Evolutionary conservation across 805 yeast genomes (phyloP).

Genomic region (Saturnispora halmiae): DNA sequence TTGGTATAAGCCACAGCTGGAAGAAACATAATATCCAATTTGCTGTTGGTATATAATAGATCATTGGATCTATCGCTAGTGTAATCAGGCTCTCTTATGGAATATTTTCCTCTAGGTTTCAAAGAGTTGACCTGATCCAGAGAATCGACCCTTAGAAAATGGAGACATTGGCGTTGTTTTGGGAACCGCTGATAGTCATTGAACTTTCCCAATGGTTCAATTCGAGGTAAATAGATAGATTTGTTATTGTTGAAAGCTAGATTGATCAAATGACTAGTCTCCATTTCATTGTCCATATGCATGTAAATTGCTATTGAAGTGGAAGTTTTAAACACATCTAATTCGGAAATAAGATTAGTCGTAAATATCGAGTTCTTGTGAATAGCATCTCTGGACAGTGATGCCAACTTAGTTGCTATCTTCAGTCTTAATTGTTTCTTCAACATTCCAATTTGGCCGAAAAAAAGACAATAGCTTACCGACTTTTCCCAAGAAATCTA

Average conservation of each 20-base stretch:
- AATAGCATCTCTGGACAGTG: background rate
- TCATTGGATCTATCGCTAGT: conserved; percentile 15
- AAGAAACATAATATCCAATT: conserved; percentile 60
- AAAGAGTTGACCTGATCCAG: conserved; percentile 37
- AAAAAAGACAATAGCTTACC: no score
- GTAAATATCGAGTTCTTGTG: conserved; percentile 2
- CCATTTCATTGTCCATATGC: conserved; percentile 66
- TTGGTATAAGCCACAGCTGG: conserved; percentile 80
- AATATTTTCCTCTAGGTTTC: conserved; percentile 59
- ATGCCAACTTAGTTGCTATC: background rate
- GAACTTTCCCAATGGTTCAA: conserved; percentile 25
- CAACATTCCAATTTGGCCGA: background rate
- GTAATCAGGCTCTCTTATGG: conserved; percentile 56
- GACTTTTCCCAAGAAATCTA: no score
- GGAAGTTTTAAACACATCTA: conserved; percentile 35
- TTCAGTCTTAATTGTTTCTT: conserved; percentile 8
- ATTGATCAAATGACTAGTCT: conserved; percentile 46
- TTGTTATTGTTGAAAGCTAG: conserved; percentile 41
- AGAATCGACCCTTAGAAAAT: conserved; percentile 44
- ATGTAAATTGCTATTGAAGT: conserved; percentile 55
- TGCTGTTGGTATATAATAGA: conserved; percentile 12
- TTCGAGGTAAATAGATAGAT: conserved; percentile 48
- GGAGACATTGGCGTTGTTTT: conserved; percentile 37
- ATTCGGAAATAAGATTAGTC: conserved; percentile 2
- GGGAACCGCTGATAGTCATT: conserved; percentile 20